phyloP scores from a whole-genome alignment of 768 basidiomycete genomes.

The Podaxis sp. region DNA sequence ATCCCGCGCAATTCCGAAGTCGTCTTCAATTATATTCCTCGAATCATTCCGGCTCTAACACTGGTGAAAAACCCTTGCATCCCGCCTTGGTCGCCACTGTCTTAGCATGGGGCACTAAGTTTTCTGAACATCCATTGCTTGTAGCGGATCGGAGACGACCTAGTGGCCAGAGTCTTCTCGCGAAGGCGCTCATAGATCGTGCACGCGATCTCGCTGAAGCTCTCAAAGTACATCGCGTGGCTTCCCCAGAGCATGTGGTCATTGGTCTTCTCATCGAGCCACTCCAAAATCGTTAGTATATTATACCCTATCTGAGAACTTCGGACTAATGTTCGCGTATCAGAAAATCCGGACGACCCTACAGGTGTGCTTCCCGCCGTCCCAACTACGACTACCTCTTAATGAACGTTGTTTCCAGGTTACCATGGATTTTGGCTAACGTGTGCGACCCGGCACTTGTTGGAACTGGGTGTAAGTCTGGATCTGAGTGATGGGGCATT shows the following conservation, averaged over 20 bases:
- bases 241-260: constrained; percentile 78
- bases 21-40: constrained; percentile 53
- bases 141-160: constrained; percentile 73
- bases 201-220: constrained; percentile 86
- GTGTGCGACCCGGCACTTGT: constrained; percentile 72
- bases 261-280: constrained; percentile 81
- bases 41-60: constrained; percentile 21
- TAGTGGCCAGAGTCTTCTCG: constrained; percentile 71
- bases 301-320: constrained; percentile 6
- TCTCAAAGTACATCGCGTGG: constrained; percentile 81
- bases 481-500: background rate
- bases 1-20: constrained; percentile 77
- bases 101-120: constrained; percentile 90
- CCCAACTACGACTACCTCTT: constrained; percentile 15
- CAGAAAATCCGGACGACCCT: constrained; percentile 74
- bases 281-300: constrained; percentile 79
- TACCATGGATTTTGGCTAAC: constrained; percentile 86
- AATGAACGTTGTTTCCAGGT: constrained; percentile 40
- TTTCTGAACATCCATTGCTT: constrained; percentile 87
- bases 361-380: constrained; percentile 48
- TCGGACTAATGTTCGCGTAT: constrained; percentile 16
- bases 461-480: constrained; percentile 68
- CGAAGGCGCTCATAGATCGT: constrained; percentile 74
- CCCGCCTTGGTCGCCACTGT: constrained; percentile 83
- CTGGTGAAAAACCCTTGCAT: constrained; percentile 50